Percentiles rank a stretch among this genome's conserved stretches.
Conservation (phyloP, 83 land plant genomes). For the Diphasiastrum complanatum region DNA sequence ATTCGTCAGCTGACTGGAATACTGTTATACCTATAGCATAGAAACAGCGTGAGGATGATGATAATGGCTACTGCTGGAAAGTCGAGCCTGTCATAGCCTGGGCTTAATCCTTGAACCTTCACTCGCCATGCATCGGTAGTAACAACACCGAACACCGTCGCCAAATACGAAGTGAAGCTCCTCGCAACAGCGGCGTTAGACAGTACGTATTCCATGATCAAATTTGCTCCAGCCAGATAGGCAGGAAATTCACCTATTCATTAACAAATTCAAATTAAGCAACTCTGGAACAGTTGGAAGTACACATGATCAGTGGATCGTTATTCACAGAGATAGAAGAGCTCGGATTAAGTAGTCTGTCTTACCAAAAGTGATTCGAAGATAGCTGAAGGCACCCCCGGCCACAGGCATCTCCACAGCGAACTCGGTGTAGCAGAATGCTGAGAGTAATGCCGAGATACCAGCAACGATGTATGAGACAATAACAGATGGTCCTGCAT, state of each 20-base stretch:
- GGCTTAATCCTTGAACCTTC: conserved; percentile 29
- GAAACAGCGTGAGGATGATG: conserved; percentile 45
- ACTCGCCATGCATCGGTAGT: conserved; percentile 51
- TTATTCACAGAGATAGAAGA: not conserved
- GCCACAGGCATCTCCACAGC: conserved; percentile 91
- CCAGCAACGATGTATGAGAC: conserved; percentile 84
- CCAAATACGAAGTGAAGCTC: conserved; percentile 50
- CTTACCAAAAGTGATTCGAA: conserved; percentile 76
- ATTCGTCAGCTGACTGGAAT: not conserved
- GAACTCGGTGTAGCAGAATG: conserved; percentile 91
- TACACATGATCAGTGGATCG: not conserved
- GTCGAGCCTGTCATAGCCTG: conserved; percentile 56
- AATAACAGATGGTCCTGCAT: conserved; percentile 73
- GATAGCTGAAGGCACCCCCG: conserved; percentile 90
- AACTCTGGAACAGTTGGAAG: not conserved
- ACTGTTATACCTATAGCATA: conserved; percentile 47
- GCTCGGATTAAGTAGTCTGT: not conserved
- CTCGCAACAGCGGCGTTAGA: conserved; percentile 74
- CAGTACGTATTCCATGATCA: conserved; percentile 69
- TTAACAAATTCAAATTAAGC: not conserved
- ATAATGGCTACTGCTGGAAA: conserved; percentile 54
- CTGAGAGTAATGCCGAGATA: conserved; percentile 77
- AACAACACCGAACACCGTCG: conserved; percentile 33
- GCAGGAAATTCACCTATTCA: conserved; percentile 70
- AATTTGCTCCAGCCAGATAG: conserved; percentile 67